Evolutionary conservation across 2,329 filamentous ascomycete species (phyloP), one percentile per base, ranked within the genome.

Genomic region (Diplodia mutila): DNA sequence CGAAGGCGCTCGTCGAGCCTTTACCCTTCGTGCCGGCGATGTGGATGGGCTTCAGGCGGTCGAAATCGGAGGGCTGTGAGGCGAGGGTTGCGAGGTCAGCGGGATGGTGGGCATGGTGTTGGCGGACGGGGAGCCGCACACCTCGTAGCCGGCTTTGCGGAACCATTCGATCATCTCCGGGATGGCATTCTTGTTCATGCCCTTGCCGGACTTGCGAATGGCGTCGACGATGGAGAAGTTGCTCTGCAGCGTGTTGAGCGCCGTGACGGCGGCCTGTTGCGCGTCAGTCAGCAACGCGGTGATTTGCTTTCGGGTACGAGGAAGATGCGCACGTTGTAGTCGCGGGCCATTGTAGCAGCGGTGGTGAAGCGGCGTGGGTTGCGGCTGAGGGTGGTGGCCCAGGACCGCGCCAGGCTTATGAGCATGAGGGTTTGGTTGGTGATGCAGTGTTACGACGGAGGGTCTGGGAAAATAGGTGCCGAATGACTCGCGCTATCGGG

Each of bases 21-120:
- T 97, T 98, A 69, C 94, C 94, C 78, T 97, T 98, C 4, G 94
- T 97, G 14, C 94, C 94, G 1, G 94, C 92, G 54, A 98, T 89
- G 76, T 98, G 94, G 69, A 98, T 88, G 71, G 85, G 81, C 68
- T 86, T 89, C 69, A 90, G 75, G 11, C 75, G 79, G 70, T 89
- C 82, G 72, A 90, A 84, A 68, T 89, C 87, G 16, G 85, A 84
- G 21, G 88, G 87, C 87, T 90, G 54, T 37, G 34, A 37, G 3
- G 29, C 7, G 16, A 32, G 29, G 18, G n/a, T 42, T 52, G 32
- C 32, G 34, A 39, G 51, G 23, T 46, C 25, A 23, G 64, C 57
- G 53, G 64, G 18, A 39, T 34, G 34, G 39, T 25, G 25, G n/a
- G 51, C 16, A 14, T n/a, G 25, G 5, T 5, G 46, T 11, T 18